Conservation (phyloP, 345 rosid genomes). For the Barbarea vulgaris region DNA sequence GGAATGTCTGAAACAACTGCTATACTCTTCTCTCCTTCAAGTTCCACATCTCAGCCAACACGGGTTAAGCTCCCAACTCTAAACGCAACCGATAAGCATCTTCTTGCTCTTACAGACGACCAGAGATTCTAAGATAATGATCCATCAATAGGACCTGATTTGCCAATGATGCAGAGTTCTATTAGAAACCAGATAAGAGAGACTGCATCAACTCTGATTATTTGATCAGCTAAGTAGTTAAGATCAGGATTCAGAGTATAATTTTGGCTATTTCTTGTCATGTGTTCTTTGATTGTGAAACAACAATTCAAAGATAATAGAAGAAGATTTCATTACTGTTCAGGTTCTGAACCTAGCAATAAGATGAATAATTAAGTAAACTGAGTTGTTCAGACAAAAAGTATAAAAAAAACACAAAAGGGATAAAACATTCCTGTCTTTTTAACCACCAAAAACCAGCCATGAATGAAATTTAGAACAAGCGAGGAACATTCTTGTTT, state of each 20-base stretch:
- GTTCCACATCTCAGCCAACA: conserved; percentile 35
- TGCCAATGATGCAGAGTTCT: background rate
- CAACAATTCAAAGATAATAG: background rate
- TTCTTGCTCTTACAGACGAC: conserved; percentile 5
- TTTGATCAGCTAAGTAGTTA: background rate
- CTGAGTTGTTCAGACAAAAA: conserved; percentile 1
- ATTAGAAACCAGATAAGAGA: conserved; percentile 8
- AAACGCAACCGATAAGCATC: conserved; percentile 41
- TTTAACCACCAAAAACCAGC: conserved; percentile 13
- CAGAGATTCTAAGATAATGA: background rate
- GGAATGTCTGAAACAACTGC: conserved; percentile 35
- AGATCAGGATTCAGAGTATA: background rate
- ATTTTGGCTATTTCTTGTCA: background rate
- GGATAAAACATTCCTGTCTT: conserved; percentile 26
- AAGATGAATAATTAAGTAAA: conserved; percentile 5
- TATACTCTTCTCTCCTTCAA: conserved; percentile 55
- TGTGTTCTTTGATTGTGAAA: background rate
- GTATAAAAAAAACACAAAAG: background rate
- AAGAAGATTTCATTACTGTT: background rate
- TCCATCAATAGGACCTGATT: background rate
- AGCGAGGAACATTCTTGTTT: conserved; percentile 8
- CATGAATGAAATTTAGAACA: conserved; percentile 32
- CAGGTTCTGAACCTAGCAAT: background rate
- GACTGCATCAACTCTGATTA: background rate
- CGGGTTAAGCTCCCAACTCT: conserved; percentile 69